These are phyloP conservation scores for Pseudogymnoascus destructans DNA, from an alignment of 2,329 filamentous ascomycete genomes.

Conservation along the genomic window DNA sequence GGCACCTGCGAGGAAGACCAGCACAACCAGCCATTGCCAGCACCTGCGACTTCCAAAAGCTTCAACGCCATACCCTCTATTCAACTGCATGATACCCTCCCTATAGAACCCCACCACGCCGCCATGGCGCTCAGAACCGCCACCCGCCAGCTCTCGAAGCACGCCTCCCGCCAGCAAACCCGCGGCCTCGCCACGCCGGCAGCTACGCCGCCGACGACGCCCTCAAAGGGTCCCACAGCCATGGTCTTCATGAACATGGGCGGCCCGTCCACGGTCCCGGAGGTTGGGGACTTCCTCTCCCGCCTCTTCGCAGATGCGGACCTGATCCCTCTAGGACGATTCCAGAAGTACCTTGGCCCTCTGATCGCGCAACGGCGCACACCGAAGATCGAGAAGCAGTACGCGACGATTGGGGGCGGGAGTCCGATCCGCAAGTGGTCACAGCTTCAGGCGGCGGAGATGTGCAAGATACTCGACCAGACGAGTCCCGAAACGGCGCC, in stretches of 20 bases:
- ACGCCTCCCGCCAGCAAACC: conserved; percentile 26
- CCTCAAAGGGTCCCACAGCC: conserved; percentile 70
- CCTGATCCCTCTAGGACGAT: conserved; percentile 82
- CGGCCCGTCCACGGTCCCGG: conserved; percentile 73
- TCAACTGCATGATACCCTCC: not conserved
- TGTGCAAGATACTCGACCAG: conserved; percentile 93
- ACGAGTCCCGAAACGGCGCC: conserved; percentile 87
- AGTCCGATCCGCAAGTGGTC: conserved; percentile 98
- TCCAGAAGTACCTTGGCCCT: conserved; percentile 83
- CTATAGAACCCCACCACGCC: not conserved
- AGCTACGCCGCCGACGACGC: conserved; percentile 61
- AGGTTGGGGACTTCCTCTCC: conserved; percentile 82
- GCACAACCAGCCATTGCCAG: not conserved
- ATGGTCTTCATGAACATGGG: conserved; percentile 99
- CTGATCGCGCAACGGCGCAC: conserved; percentile 77
- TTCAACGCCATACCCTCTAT: not conserved
- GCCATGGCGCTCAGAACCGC: conserved; percentile 31
- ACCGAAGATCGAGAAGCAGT: conserved; percentile 94
- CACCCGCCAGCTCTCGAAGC: conserved; percentile 22
- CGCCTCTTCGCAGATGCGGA: conserved; percentile 90
- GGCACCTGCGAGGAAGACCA: not conserved
- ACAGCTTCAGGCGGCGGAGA: conserved; percentile 82
- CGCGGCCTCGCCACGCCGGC: conserved; percentile 46
- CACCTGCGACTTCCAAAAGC: not conserved
- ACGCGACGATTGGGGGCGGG: conserved; percentile 88